phyloP scores from a whole-genome alignment of 306 rosid genomes.

The Fragaria nilgerrensis region DNA sequence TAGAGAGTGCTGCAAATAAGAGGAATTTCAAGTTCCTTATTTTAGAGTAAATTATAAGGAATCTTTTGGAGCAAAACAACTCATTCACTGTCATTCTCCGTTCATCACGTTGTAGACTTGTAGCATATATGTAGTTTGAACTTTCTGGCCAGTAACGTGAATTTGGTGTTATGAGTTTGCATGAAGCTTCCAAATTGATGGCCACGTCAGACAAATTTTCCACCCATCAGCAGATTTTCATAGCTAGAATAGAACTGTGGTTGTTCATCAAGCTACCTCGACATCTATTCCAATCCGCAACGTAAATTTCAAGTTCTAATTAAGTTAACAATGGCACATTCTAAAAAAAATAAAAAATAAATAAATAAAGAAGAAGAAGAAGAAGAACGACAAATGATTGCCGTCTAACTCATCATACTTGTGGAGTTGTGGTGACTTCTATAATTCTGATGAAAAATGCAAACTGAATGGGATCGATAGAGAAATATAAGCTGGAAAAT shows the following conservation, averaged over 20 bases:
- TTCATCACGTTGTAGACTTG: not conserved
- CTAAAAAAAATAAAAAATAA: too few relatives aligned
- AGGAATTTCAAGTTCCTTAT: too few relatives aligned
- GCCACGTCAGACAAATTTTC: not conserved
- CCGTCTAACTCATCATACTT: not conserved
- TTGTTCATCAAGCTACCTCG: not conserved
- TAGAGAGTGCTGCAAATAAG: too few relatives aligned
- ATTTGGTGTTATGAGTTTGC: not conserved
- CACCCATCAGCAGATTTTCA: not conserved
- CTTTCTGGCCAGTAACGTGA: not conserved
- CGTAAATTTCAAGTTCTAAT: not conserved
- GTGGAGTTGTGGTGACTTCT: not conserved
- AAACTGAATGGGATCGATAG: not conserved
- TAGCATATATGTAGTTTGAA: not conserved
- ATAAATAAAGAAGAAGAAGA: too few relatives aligned
- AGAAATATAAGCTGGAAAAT: not conserved
- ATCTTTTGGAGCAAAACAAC: too few relatives aligned
- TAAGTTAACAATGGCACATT: too few relatives aligned
- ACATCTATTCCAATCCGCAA: not conserved
- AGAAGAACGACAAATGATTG: not conserved
- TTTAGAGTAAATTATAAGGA: too few relatives aligned
- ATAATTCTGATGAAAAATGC: not conserved
- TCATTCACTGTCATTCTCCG: too few relatives aligned
- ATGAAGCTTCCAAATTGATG: not conserved
- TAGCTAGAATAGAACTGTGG: not conserved